Percentiles rank a stretch among this genome's conserved stretches.
phyloP scores from a whole-genome alignment of 495 filamentous ascomycete species.

The Hypomontagnella submonticulosa region DNA sequence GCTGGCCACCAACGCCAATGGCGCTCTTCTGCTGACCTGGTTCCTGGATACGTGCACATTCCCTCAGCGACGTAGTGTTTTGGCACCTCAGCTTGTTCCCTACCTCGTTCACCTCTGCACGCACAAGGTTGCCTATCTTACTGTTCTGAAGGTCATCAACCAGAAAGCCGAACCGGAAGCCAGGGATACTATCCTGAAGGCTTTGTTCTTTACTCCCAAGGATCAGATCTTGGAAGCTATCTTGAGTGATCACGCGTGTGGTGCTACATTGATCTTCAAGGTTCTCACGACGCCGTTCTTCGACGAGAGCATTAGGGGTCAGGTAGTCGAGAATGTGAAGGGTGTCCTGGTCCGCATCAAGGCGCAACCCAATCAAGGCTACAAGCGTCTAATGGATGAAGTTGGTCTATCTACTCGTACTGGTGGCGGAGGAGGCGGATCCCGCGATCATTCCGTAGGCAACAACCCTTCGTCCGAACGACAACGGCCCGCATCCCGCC shows the following conservation, averaged over 20 bases:
- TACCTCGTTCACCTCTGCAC: conserved; percentile 98
- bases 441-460: conserved; percentile 56
- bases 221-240: conserved; percentile 92
- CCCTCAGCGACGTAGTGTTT: conserved; percentile 87
- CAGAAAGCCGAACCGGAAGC: conserved; percentile 95
- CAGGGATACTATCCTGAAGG: conserved; percentile 89
- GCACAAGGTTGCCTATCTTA: conserved; percentile 98
- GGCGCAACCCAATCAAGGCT: conserved; percentile 92
- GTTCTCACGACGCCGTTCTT: conserved; percentile 97
- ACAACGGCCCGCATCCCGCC: conserved; percentile 66
- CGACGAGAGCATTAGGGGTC: conserved; percentile 86
- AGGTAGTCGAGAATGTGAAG: conserved; percentile 91
- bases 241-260: conserved; percentile 88
- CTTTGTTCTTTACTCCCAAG: conserved; percentile 92
- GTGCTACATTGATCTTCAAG: conserved; percentile 97
- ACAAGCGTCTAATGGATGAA: conserved; percentile 98
- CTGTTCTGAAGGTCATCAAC: conserved; percentile 98
- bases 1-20: conserved; percentile 95
- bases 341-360: conserved; percentile 90
- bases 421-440: conserved; percentile 52
- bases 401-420: conserved; percentile 79
- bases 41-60: conserved; percentile 99
- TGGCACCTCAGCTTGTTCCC: conserved; percentile 91
- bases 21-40: conserved; percentile 94
- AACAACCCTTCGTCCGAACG: conserved; percentile 53